A percentile compares a stretch with the other conserved stretches of the same genome.
These are phyloP conservation scores for Lasiodiplodia hormozganensis DNA, from an alignment of 2,329 filamentous ascomycete species.

Conservation along the genomic window DNA sequence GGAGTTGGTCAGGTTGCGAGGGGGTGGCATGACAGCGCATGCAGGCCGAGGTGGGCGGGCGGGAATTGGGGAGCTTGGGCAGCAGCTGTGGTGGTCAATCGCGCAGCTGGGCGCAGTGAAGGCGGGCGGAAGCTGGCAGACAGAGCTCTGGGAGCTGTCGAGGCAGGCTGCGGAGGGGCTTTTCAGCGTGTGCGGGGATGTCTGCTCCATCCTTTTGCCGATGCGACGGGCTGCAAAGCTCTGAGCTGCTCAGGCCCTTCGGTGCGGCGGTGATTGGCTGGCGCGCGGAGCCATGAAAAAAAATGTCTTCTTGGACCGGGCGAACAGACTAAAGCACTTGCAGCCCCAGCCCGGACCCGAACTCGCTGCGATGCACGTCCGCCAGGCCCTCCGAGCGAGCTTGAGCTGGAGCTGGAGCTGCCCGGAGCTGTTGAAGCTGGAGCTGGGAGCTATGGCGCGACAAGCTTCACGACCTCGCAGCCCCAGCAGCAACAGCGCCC, in stretches of 20 bases:
- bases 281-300: slow-evolving; percentile 19
- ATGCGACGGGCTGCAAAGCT: slow-evolving; percentile 25
- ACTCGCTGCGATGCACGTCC: not conserved
- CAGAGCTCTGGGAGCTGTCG: slow-evolving; percentile 12
- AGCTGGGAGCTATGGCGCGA: slow-evolving; percentile 24
- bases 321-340: slow-evolving; percentile 9
- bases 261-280: slow-evolving; percentile 26
- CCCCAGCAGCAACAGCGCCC: not conserved
- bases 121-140: slow-evolving; percentile 4
- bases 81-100: slow-evolving; percentile 8
- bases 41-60: slow-evolving; percentile 52
- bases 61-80: slow-evolving; percentile 28
- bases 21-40: slow-evolving; percentile 74
- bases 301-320: slow-evolving; percentile 8
- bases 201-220: slow-evolving; percentile 26
- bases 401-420: slow-evolving; percentile 19
- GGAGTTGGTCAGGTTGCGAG: slow-evolving; percentile 84
- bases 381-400: not conserved
- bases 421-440: slow-evolving; percentile 3
- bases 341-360: slow-evolving; percentile 15
- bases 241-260: slow-evolving; percentile 20
- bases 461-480: slow-evolving; percentile 1
- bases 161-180: slow-evolving; percentile 25
- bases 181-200: slow-evolving; percentile 27
- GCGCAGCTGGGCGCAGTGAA: not conserved